Evolutionary conservation across 352 stramenopile genomes (phyloP).

Genomic region (Globisporangium lucens): DNA sequence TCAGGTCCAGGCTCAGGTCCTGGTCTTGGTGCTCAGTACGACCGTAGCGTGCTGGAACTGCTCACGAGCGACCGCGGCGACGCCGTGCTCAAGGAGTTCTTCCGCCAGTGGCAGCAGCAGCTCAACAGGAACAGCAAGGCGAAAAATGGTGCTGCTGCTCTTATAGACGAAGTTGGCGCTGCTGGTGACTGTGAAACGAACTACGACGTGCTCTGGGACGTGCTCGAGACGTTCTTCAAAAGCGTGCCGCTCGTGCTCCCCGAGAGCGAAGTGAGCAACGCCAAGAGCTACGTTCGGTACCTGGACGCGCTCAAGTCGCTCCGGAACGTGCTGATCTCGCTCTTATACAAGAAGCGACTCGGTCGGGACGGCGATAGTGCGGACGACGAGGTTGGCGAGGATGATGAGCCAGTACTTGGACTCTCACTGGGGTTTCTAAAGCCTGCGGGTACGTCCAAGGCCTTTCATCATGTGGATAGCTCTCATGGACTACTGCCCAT

Average conservation of each 20-base stretch:
- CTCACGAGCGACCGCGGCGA: constrained; percentile 68
- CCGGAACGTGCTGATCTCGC: constrained; percentile 40
- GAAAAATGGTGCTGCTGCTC: neutral
- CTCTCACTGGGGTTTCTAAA: constrained; percentile 9
- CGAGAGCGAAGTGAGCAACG: constrained; percentile 36
- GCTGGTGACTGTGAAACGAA: constrained; percentile 8
- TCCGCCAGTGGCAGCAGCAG: constrained; percentile 41
- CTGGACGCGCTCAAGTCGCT: constrained; percentile 52
- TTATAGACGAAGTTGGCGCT: constrained; percentile 2
- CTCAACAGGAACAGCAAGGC: neutral
- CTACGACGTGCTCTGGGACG: constrained; percentile 41
- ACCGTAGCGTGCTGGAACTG: constrained; percentile 43
- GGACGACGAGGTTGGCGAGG: constrained; percentile 24
- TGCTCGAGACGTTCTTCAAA: constrained; percentile 66
- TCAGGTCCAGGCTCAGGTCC: neutral
- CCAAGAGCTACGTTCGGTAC: constrained; percentile 55
- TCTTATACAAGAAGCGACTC: constrained; percentile 44
- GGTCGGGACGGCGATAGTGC: constrained; percentile 9
- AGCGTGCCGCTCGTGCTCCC: constrained; percentile 52
- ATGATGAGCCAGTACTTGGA: constrained; percentile 3
- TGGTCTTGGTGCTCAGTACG: neutral
- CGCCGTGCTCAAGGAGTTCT: constrained; percentile 62
- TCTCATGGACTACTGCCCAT: constrained; percentile 23
- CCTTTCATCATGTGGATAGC: neutral
- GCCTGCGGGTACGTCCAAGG: neutral